Conservation (phyloP, 2,329 filamentous ascomycete genomes). For the Xylariaceae sp. region DNA sequence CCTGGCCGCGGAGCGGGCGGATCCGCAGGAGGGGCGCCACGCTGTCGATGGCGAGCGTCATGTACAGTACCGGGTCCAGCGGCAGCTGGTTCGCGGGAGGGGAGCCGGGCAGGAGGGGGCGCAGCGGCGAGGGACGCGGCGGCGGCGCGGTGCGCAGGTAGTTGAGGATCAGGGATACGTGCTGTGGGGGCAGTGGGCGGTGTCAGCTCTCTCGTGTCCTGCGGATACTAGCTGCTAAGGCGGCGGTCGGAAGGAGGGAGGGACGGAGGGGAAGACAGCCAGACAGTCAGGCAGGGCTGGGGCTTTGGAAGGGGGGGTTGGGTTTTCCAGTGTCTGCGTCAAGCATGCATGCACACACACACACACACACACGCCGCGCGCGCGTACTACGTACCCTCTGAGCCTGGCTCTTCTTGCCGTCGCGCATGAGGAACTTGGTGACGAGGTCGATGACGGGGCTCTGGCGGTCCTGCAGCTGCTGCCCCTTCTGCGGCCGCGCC, state of each 20-base stretch:
- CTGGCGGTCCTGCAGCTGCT: constrained; percentile 72
- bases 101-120: constrained; percentile 65
- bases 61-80: constrained; percentile 81
- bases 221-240: no score
- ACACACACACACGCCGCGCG: no score
- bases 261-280: no score
- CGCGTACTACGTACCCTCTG: constrained; percentile 77
- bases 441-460: constrained; percentile 79
- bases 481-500: constrained; percentile 40
- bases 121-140: constrained; percentile 64
- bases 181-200: constrained; percentile 41
- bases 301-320: neutral
- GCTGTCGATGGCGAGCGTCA: constrained; percentile 85
- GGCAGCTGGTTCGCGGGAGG: constrained; percentile 75
- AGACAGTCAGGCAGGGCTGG: no score
- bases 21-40: constrained; percentile 84
- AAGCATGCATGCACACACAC: no score
- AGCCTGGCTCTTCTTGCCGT: constrained; percentile 86
- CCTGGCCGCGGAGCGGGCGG: constrained; percentile 64
- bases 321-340: constrained; percentile 11
- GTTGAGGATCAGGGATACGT: constrained; percentile 78
- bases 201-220: no score
- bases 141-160: constrained; percentile 76
- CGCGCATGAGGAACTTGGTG: constrained; percentile 81
- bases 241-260: no score